These are phyloP conservation scores for Debaryomycetaceae sp. DNA, from an alignment of 1,139 yeast species.

Conservation along the genomic window DNA sequence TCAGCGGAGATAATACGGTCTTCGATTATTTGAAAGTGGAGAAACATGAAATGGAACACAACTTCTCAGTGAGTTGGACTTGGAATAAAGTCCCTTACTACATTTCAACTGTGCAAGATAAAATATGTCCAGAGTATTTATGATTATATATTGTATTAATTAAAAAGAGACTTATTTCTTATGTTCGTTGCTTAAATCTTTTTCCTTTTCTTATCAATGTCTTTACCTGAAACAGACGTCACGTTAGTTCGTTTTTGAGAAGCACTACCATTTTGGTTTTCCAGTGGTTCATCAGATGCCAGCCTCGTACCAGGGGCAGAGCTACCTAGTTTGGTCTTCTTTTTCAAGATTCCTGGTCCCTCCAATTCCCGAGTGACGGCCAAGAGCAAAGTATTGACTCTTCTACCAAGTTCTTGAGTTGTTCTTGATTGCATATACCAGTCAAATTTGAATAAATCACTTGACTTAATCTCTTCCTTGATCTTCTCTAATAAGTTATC, in stretches of 20 bases:
- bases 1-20: conserved; percentile 52
- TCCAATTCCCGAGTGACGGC: conserved; percentile 81
- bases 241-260: conserved; percentile 2
- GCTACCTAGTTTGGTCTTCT: conserved; percentile 11
- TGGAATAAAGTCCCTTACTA: conserved; percentile 79
- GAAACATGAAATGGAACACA: conserved; percentile 61
- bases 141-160: conserved; percentile 1
- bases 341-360: conserved; percentile 42
- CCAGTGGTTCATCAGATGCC: conserved; percentile 32
- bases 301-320: conserved; percentile 30
- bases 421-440: conserved; percentile 88
- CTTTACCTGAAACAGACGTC: background rate
- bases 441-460: conserved; percentile 80
- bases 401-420: conserved; percentile 76
- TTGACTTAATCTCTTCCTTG: conserved; percentile 67
- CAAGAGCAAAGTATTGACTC: conserved; percentile 74
- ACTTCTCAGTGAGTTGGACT: conserved; percentile 84
- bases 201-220: background rate
- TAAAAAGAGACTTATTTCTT: background rate
- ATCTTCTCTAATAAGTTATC: conserved; percentile 72
- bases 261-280: conserved; percentile 7
- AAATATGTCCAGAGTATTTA: conserved; percentile 28
- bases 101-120: conserved; percentile 64
- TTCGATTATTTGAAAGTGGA: conserved; percentile 66
- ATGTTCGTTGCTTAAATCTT: background rate